Evolutionary conservation across 768 basidiomycete genomes (phyloP).

Genomic region (Boletellus emodensis): DNA sequence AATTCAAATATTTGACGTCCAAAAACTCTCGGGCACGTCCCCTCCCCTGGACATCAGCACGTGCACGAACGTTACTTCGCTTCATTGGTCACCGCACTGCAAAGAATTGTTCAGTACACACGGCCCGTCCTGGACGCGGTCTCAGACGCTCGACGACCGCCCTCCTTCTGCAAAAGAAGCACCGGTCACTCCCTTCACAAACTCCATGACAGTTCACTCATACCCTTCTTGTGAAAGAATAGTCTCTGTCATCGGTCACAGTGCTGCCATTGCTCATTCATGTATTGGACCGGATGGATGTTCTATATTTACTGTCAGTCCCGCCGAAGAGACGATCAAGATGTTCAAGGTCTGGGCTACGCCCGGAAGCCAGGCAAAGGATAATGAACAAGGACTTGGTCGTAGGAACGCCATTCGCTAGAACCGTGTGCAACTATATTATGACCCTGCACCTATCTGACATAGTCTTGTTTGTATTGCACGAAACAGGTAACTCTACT

Average conservation of each 20-base stretch:
- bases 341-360: constrained; percentile 66
- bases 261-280: constrained; percentile 52
- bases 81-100: constrained; percentile 70
- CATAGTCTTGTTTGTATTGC: constrained; percentile 4
- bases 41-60: constrained; percentile 44
- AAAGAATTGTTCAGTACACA: constrained; percentile 87
- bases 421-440: constrained; percentile 4
- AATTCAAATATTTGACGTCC: constrained; percentile 49
- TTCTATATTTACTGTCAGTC: constrained; percentile 59
- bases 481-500: not conserved
- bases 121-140: constrained; percentile 34
- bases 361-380: constrained; percentile 15
- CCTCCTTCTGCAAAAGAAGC: constrained; percentile 22
- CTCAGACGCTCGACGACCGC: constrained; percentile 17
- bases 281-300: constrained; percentile 63
- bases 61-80: constrained; percentile 53
- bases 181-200: constrained; percentile 30
- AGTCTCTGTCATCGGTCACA: constrained; percentile 55
- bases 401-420: constrained; percentile 27
- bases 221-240: constrained; percentile 53
- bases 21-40: constrained; percentile 39
- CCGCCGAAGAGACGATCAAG: constrained; percentile 64
- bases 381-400: constrained; percentile 19
- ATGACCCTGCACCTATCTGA: constrained; percentile 6
- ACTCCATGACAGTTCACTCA: constrained; percentile 45